These are phyloP conservation scores for Ulota crispa DNA, from an alignment of 225 moss, liverwort and hornwort species.

Conservation along the genomic window DNA sequence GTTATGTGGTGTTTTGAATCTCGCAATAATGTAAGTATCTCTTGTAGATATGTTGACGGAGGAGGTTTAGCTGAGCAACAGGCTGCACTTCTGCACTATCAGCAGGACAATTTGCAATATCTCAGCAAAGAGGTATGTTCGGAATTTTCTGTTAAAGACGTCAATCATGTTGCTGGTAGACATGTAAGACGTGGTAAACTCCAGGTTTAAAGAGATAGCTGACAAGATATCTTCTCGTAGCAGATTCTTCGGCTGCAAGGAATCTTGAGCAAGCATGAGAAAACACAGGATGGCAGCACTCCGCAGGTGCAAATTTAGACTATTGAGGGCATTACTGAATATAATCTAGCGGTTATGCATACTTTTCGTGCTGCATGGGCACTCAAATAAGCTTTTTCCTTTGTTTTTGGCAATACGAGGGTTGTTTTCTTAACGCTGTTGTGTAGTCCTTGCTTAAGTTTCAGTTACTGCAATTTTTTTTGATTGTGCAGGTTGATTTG, in stretches of 20 bases:
- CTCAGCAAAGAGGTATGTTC: constrained; percentile 53
- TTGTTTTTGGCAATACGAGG: background rate
- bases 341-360: background rate
- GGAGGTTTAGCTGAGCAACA: constrained; percentile 65
- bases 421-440: background rate
- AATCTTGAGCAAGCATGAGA: constrained; percentile 52
- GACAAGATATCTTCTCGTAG: constrained; percentile 11
- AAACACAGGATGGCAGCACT: constrained; percentile 53
- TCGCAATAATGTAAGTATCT: constrained; percentile 23
- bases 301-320: constrained; percentile 45
- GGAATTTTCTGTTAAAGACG: background rate
- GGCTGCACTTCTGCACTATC: constrained; percentile 63
- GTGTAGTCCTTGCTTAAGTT: constrained; percentile 1
- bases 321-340: background rate
- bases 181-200: background rate
- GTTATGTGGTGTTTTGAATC: background rate
- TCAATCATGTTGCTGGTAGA: background rate
- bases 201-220: constrained; percentile 5
- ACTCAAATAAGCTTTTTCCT: background rate
- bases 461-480: background rate
- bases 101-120: constrained; percentile 67
- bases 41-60: constrained; percentile 49
- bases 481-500: constrained; percentile 72
- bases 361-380: background rate
- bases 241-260: constrained; percentile 68